These are phyloP conservation scores for Camptophora hylomeconis DNA, from an alignment of 2,329 filamentous ascomycete species.

Conservation along the genomic window DNA sequence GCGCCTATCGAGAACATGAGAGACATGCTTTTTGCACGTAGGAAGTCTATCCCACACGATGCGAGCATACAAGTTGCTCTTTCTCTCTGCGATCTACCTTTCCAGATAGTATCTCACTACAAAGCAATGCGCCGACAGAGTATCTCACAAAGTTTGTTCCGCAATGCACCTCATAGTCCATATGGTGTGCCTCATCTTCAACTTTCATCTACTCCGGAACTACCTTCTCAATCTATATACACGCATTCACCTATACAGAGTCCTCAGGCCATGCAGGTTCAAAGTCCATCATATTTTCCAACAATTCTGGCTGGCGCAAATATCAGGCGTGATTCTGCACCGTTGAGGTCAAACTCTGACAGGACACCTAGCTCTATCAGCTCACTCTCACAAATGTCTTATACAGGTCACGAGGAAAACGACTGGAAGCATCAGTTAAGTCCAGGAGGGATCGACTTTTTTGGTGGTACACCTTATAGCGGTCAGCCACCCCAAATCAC, in stretches of 20 bases:
- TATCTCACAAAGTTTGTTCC: constrained; percentile 10
- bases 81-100: constrained; percentile 58
- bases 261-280: constrained; percentile 22
- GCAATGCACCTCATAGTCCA: constrained; percentile 15
- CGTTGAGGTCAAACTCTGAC: constrained; percentile 20
- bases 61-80: constrained; percentile 49
- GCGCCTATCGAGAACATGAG: constrained; percentile 78
- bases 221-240: constrained; percentile 25
- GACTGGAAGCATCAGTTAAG: constrained; percentile 9
- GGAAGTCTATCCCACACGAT: constrained; percentile 43
- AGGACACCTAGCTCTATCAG: constrained; percentile 8
- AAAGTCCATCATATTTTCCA: constrained; percentile 22
- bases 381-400: constrained; percentile 9
- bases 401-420: constrained; percentile 9
- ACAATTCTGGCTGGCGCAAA: constrained; percentile 16
- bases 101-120: constrained; percentile 56
- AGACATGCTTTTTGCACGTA: constrained; percentile 57
- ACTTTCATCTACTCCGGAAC: constrained; percentile 7
- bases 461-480: constrained; percentile 8
- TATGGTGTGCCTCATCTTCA: constrained; percentile 9
- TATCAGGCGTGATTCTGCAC: constrained; percentile 25
- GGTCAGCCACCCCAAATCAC: neutral
- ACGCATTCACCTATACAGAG: constrained; percentile 14
- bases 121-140: constrained; percentile 48
- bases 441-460: constrained; percentile 14